Percentiles rank a stretch among this genome's conserved stretches.
Evolutionary conservation across 2,329 filamentous ascomycete genomes (phyloP).

Genomic region (Sporothrix globosa): DNA sequence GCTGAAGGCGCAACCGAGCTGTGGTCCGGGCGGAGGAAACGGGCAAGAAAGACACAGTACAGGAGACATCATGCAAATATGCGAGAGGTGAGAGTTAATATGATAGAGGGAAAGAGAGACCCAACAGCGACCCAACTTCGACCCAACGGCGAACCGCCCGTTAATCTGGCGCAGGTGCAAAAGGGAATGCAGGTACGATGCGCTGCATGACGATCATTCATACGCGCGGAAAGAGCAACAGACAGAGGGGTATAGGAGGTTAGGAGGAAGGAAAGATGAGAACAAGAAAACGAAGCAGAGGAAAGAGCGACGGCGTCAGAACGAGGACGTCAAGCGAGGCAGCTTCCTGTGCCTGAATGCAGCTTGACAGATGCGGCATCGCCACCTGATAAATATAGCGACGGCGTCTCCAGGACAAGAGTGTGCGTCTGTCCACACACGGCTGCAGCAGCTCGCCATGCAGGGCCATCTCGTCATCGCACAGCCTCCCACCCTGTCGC

Average conservation of each 20-base stretch:
- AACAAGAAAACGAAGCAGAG: not conserved
- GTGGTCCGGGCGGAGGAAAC: not conserved
- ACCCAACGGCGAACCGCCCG: conserved; percentile 2
- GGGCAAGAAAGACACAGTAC: not conserved
- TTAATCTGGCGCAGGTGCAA: not conserved
- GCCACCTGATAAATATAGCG: conserved; percentile 19
- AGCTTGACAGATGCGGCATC: not conserved
- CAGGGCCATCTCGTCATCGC: conserved; percentile 32
- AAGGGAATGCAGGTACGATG: not conserved
- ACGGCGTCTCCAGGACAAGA: conserved; percentile 21
- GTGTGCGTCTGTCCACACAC: conserved; percentile 7
- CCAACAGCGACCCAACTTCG: not conserved
- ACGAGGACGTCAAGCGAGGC: not conserved
- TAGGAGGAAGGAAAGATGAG: not conserved
- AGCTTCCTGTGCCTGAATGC: not conserved
- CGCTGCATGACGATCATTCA: not conserved
- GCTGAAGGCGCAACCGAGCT: conserved; percentile 5
- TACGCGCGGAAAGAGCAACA: not conserved
- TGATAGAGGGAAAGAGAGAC: not conserved
- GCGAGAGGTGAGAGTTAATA: not conserved
- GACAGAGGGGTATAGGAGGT: not conserved
- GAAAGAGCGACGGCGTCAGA: not conserved
- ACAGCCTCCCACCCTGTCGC: conserved; percentile 7
- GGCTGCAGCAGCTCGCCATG: conserved; percentile 29
- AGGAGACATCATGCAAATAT: not conserved